Conservation (phyloP, 148 eudicot genomes). For the Hydrangea macrophylla region DNA sequence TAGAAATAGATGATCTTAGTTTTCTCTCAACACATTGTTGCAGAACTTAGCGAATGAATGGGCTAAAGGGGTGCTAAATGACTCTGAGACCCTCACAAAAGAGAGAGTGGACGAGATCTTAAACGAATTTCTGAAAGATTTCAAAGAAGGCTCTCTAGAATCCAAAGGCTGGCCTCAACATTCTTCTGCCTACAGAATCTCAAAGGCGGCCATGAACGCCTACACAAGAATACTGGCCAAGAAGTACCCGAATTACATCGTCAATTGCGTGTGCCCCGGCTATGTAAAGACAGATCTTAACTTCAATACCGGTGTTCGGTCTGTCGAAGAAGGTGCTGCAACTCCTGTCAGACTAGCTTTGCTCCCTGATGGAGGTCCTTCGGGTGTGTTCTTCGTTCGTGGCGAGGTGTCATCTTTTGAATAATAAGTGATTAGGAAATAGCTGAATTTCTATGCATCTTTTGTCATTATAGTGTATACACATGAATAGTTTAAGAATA, state of each 20-base stretch:
- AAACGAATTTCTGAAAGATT: conserved; percentile 26
- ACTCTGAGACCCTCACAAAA: conserved; percentile 35
- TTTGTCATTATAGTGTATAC: no score
- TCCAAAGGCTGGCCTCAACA: conserved; percentile 25
- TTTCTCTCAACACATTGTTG: background rate
- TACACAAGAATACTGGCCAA: conserved; percentile 26
- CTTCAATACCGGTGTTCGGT: conserved; percentile 13
- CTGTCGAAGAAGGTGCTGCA: conserved; percentile 29
- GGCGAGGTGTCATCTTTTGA: conserved; percentile 13
- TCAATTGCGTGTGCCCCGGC: conserved; percentile 29
- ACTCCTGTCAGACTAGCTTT: conserved; percentile 26
- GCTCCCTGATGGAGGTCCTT: conserved; percentile 26
- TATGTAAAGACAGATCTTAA: conserved; percentile 22
- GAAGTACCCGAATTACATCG: conserved; percentile 17
- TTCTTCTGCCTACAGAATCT: conserved; percentile 14
- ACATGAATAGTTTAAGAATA: no score
- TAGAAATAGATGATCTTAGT: background rate
- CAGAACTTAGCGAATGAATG: conserved; percentile 28
- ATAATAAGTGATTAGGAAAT: background rate
- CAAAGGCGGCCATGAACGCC: conserved; percentile 32
- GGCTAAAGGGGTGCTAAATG: conserved; percentile 20
- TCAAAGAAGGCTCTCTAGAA: conserved; percentile 19
- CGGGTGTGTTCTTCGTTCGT: conserved; percentile 27
- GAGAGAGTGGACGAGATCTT: conserved; percentile 36
- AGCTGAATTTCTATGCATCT: no score